Base-by-base conservation (phyloP, 208 protist genomes). In the Herpetomonas samuelpessoai region DNA sequence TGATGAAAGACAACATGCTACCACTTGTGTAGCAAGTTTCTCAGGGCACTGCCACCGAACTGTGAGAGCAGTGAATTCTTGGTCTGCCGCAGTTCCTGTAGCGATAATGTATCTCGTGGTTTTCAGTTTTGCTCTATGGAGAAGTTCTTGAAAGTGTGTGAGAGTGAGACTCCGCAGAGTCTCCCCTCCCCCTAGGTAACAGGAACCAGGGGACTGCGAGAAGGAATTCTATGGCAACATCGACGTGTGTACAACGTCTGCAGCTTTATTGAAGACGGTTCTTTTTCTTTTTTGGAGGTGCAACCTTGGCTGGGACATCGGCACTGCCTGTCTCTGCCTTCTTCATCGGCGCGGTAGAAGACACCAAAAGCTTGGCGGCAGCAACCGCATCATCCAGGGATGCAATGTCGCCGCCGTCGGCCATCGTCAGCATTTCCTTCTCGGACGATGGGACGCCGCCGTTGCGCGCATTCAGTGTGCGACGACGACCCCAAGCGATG, bases 401-500 rank as follows among this genome's bases (percentile, higher is more conserved):
- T 39, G 76, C 48, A 18, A 88, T 59, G 18, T 62, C 35, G 1
- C 49, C 53, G 0, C 70, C 71, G 21, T 65, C 69, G 14, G 47
- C 39, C 9, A 63, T 55, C 35, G 71, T 12, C 10, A 80, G 35
- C 27, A 71, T 49, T 25, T 24, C 4, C 3, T 44, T n/a, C 7
- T 35, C 59, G 19, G 38, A 59, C 24, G 26, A 57, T 1, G 68
- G 61, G n/a, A 47, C 64, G n/a, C 84, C 89, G 27, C 88, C 78
- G 67, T 96, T 96, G 51, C 83, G 80, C 73, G 83, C 74, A 48
- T 86, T 96, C 28, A 92, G 31, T 3, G 69, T 72, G 16, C 85
- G 72, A 0, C 92, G 85, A 1, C 82, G 52, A 18, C 92, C 92
- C 92, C 92, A 97, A 0, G 76, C 86, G 59, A 96, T 97, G 68